Percentiles rank a stretch among this genome's conserved stretches.
Evolutionary conservation across 2,329 filamentous ascomycete species (phyloP).

Genomic region (Cladosporium colombiae): DNA sequence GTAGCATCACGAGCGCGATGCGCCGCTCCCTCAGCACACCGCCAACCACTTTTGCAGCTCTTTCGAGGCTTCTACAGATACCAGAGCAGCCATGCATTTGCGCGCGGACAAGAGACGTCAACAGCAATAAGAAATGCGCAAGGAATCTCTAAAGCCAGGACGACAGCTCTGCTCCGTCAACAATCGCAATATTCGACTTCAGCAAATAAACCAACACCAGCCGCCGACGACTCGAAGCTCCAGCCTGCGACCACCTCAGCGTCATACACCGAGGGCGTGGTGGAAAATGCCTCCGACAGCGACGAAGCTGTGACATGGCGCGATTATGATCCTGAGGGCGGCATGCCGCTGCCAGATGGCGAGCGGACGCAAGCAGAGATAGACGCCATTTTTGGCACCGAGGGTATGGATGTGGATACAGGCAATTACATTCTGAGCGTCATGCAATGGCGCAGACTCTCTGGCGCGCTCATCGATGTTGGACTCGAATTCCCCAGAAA

Average conservation of each 20-base stretch:
- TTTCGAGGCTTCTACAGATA: conserved; percentile 33
- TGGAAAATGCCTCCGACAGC: conserved; percentile 12
- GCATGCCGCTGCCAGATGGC: conserved; percentile 38
- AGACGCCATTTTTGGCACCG: conserved; percentile 35
- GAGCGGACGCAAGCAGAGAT: conserved; percentile 34
- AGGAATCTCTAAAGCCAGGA: neutral
- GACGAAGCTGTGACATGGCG: conserved; percentile 37
- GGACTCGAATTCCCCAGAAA: conserved; percentile 35
- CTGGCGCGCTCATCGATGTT: conserved; percentile 40
- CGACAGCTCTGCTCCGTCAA: conserved; percentile 3
- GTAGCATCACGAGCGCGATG: conserved; percentile 32
- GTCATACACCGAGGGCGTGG: conserved; percentile 32
- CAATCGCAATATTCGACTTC: conserved; percentile 3
- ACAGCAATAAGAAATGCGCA: neutral
- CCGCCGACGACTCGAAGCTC: conserved; percentile 24
- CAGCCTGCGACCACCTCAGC: conserved; percentile 30
- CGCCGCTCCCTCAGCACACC: conserved; percentile 23
- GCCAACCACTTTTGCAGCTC: conserved; percentile 32
- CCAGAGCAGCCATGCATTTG: conserved; percentile 20
- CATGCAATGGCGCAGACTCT: conserved; percentile 40
- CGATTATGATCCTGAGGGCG: conserved; percentile 40
- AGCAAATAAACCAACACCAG: neutral
- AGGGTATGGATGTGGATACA: conserved; percentile 33
- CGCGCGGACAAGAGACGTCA: conserved; percentile 16
- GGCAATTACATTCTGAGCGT: conserved; percentile 41